Conservation (phyloP, 805 yeast genomes). For the Pachysolen tannophilus region DNA sequence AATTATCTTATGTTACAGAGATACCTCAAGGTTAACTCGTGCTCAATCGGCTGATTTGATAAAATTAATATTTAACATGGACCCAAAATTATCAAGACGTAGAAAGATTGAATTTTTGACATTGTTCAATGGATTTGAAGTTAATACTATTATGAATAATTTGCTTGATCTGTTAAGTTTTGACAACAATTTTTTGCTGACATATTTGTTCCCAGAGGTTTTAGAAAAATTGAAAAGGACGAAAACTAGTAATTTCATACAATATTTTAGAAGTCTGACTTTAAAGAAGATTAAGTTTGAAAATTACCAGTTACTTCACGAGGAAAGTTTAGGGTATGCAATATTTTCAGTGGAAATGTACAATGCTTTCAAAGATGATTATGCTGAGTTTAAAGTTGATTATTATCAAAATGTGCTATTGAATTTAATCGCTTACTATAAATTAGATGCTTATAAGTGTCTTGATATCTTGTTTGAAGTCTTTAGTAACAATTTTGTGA, state of each 20-base stretch:
- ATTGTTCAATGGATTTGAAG: slow-evolving; percentile 10
- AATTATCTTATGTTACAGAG: slow-evolving; percentile 2
- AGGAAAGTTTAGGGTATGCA: slow-evolving; percentile 74
- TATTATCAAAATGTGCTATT: slow-evolving; percentile 41
- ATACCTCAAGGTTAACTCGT: background rate
- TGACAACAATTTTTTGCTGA: slow-evolving; percentile 1
- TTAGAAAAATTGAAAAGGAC: slow-evolving; percentile 19
- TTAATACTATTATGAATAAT: slow-evolving; percentile 7
- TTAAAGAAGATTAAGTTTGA: slow-evolving; percentile 32
- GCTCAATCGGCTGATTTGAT: background rate
- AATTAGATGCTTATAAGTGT: slow-evolving; percentile 64
- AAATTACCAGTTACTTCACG: slow-evolving; percentile 61
- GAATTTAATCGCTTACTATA: slow-evolving; percentile 63
- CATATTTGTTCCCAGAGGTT: slow-evolving; percentile 18
- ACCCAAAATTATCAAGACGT: slow-evolving; percentile 1
- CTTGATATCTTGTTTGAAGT: slow-evolving; percentile 56
- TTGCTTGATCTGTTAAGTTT: slow-evolving; percentile 2
- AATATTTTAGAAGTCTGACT: too few species aligned
- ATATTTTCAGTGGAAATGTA: slow-evolving; percentile 46
- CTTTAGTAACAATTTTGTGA: slow-evolving; percentile 34
- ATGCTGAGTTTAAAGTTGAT: slow-evolving; percentile 31
- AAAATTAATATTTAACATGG: background rate
- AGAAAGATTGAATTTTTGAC: slow-evolving; percentile 4
- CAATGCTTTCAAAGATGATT: slow-evolving; percentile 31
- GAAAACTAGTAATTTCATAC: too few species aligned